Evolutionary conservation across 352 stramenopile genomes (phyloP).

Genomic region (Phytophthora colocasiae): DNA sequence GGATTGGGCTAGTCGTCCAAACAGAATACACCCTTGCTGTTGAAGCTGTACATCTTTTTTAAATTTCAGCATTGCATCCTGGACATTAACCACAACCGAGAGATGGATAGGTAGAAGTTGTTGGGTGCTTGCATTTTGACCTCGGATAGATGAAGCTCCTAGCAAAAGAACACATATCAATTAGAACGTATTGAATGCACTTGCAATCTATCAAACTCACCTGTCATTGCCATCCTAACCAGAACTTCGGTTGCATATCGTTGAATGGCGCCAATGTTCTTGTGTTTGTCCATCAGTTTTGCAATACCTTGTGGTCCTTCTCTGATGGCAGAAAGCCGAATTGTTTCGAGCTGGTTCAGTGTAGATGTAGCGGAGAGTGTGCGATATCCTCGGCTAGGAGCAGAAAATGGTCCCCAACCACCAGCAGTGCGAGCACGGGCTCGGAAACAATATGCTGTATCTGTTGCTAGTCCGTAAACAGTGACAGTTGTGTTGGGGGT

Average conservation of each 20-base stretch:
- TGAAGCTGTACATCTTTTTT: slow-evolving; percentile 51
- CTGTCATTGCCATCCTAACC: slow-evolving; percentile 48
- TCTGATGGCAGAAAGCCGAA: slow-evolving; percentile 30
- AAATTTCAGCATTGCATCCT: slow-evolving; percentile 60
- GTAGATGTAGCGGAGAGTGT: slow-evolving; percentile 47
- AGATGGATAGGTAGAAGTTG: slow-evolving; percentile 36
- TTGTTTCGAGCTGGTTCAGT: slow-evolving; percentile 42
- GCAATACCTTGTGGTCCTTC: slow-evolving; percentile 34
- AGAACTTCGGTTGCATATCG: slow-evolving; percentile 49
- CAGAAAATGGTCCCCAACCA: slow-evolving; percentile 74
- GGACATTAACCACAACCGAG: slow-evolving; percentile 33
- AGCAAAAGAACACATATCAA: not conserved
- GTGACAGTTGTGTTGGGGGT: slow-evolving; percentile 37
- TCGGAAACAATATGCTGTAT: slow-evolving; percentile 69
- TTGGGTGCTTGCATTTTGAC: slow-evolving; percentile 2
- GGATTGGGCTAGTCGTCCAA: slow-evolving; percentile 50
- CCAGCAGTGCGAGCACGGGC: slow-evolving; percentile 61
- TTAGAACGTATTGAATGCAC: not conserved
- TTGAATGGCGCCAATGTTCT: slow-evolving; percentile 44
- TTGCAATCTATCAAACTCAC: slow-evolving; percentile 12
- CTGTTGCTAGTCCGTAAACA: slow-evolving; percentile 47
- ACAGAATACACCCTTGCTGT: slow-evolving; percentile 44
- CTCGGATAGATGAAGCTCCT: slow-evolving; percentile 15
- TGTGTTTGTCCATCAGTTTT: slow-evolving; percentile 54
- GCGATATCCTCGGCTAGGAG: slow-evolving; percentile 38